Conservation (phyloP, 1,284 basidiomycete genomes). For the Naganishia sp. region DNA sequence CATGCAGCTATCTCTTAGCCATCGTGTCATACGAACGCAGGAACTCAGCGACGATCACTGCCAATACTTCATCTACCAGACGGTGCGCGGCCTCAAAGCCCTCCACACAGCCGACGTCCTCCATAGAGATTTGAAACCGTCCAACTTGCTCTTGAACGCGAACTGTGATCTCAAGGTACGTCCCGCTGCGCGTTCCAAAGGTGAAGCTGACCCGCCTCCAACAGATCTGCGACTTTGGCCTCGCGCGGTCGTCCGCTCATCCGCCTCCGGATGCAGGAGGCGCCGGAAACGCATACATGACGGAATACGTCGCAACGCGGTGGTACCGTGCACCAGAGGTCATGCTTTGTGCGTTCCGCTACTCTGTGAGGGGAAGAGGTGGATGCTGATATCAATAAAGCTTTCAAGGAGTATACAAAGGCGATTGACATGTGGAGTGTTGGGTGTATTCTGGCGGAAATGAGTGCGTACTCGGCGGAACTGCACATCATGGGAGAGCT, state of each 20-base stretch:
- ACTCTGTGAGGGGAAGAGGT: neutral
- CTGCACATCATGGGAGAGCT: neutral
- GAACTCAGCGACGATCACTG: conserved; percentile 86
- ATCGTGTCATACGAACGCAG: conserved; percentile 72
- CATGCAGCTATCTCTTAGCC: conserved; percentile 36
- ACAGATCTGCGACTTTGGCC: conserved; percentile 85
- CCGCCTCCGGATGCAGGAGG: conserved; percentile 74
- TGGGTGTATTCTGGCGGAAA: conserved; percentile 90
- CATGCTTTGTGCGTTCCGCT: conserved; percentile 67
- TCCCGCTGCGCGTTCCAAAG: neutral
- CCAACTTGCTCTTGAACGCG: conserved; percentile 85
- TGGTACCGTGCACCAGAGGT: conserved; percentile 95
- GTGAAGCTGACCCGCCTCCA: neutral
- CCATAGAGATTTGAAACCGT: conserved; percentile 88
- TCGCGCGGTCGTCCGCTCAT: conserved; percentile 73
- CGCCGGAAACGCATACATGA: conserved; percentile 87
- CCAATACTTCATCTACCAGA: conserved; percentile 95
- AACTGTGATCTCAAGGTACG: conserved; percentile 90
- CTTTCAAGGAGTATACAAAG: conserved; percentile 89
- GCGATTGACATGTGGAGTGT: conserved; percentile 94
- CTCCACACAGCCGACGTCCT: conserved; percentile 87
- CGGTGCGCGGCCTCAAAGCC: conserved; percentile 85
- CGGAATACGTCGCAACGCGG: conserved; percentile 88
- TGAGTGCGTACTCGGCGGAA: conserved; percentile 57
- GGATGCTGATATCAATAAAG: conserved; percentile 36